Evolutionary conservation across 371 early-diverging fungal genomes (phyloP).

Genomic region (Mortierella sp.): DNA sequence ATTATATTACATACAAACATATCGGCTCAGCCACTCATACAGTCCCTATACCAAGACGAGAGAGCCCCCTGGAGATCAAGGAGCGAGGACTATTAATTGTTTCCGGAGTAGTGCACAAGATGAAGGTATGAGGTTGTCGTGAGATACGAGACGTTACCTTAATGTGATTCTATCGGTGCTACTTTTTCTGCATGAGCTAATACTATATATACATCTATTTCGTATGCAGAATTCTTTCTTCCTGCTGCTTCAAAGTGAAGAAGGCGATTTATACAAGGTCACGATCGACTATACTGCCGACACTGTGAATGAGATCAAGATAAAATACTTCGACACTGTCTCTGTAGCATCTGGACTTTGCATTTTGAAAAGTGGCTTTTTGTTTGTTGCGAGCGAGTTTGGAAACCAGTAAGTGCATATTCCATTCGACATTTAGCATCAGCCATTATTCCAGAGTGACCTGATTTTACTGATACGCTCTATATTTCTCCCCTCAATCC

Average conservation of each 20-base stretch:
- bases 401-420: slow-evolving; percentile 84
- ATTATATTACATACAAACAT: slow-evolving; percentile 90
- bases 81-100: slow-evolving; percentile 83
- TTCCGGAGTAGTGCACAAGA: slow-evolving; percentile 88
- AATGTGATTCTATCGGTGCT: background rate
- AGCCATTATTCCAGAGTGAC: background rate
- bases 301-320: slow-evolving; percentile 72
- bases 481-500: background rate
- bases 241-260: slow-evolving; percentile 91
- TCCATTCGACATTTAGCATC: background rate
- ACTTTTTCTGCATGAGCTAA: background rate
- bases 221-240: slow-evolving; percentile 85
- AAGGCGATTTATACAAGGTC: slow-evolving; percentile 96
- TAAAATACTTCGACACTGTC: slow-evolving; percentile 96
- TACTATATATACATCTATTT: slow-evolving; percentile 57
- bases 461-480: background rate
- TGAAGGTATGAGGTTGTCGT: slow-evolving; percentile 68
- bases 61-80: slow-evolving; percentile 75
- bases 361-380: slow-evolving; percentile 93
- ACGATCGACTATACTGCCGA: slow-evolving; percentile 87
- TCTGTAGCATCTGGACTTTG: slow-evolving; percentile 85
- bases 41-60: slow-evolving; percentile 90
- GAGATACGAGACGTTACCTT: background rate
- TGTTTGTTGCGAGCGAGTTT: slow-evolving; percentile 92
- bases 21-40: slow-evolving; percentile 76